A percentile compares a stretch with the other conserved stretches of the same genome.
phyloP scores from a whole-genome alignment of 192 early-diverging fungal genomes.

The Umbelopsis isabellina region DNA sequence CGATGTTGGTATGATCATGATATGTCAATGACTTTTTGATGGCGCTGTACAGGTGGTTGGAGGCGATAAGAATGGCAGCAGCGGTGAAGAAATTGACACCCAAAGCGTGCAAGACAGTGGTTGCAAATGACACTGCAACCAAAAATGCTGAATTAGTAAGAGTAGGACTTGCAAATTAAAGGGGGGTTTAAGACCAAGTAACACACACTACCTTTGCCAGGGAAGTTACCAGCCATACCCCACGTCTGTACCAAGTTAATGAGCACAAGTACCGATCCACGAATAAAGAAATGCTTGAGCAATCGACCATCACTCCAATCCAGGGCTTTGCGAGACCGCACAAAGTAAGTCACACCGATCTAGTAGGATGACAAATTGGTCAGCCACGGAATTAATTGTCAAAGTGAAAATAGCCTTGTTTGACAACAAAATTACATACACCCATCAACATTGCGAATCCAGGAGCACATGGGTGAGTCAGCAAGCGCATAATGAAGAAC shows the following conservation, averaged over 20 bases:
- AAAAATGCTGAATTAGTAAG: neutral
- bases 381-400: neutral
- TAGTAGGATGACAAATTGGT: neutral
- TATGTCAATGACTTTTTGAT: neutral
- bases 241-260: conserved; percentile 12
- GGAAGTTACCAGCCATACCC: neutral
- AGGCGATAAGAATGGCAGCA: conserved; percentile 11
- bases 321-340: conserved; percentile 23
- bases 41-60: conserved; percentile 13
- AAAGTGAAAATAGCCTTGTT: neutral
- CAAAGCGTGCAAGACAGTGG: conserved; percentile 17
- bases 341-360: conserved; percentile 24
- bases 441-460: conserved; percentile 19
- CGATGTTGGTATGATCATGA: neutral
- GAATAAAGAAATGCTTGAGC: conserved; percentile 21
- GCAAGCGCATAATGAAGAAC: conserved; percentile 9
- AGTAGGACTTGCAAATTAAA: neutral
- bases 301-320: conserved; percentile 20
- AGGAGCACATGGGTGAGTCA: conserved; percentile 21
- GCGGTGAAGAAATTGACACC: conserved; percentile 25
- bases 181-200: too few species aligned
- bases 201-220: neutral
- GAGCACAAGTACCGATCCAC: conserved; percentile 13
- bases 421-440: neutral
- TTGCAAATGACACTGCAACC: neutral